Evolutionary conservation across 163 green algal genomes (phyloP), one percentile per base, ranked within the genome.

Genomic region (Chlamydomonas reinhardtii): DNA sequence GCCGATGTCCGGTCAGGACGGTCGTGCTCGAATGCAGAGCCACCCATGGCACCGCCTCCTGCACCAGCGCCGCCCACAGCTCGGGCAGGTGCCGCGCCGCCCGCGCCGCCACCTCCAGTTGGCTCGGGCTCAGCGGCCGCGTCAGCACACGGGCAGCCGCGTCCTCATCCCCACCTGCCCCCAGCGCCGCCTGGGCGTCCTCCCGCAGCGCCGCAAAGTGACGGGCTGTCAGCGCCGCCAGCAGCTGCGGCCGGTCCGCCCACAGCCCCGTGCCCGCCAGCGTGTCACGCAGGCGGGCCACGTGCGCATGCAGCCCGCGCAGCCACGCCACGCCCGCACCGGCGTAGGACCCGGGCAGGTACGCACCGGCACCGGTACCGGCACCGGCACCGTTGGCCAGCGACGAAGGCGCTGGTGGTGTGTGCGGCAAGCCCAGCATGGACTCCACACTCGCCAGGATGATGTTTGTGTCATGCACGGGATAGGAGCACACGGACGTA

Each of bases 201-300:
- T 71, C 80, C 19, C 80, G 52, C 34, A 78, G 70, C 27, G 70
- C 54, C 54, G 70, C 80, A 19, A 73, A 73, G 29, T 80, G 54
- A 27, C 65, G 32, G 27, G 27, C 80, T 25, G 65, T 34, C 15
- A 86, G 52, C 69, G 69, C 54, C n/a, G 69, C 25, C 24, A 79
- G 8, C 54, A 86, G 34, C 54, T 86, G 54, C 25, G 80, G 80
- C 20, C 70, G 54, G 25, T 86, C 80, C 17, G 80, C 56, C 80
- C 80, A 86, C 29, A 86, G 70, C 69, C 76, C 80, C 54, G 76
- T 59, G 6, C 54, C 59, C 70, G 76, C 66, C 35, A 86, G 70
- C 66, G 54, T 70, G 31, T 29, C 54, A 0, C 80, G 80, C 56
- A 86, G 70, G 9, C 24, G 70, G 27, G 5, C 8, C 27, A 86